phyloP scores from a whole-genome alignment of 1,284 basidiomycete species.

The Jaminaea rosea region DNA sequence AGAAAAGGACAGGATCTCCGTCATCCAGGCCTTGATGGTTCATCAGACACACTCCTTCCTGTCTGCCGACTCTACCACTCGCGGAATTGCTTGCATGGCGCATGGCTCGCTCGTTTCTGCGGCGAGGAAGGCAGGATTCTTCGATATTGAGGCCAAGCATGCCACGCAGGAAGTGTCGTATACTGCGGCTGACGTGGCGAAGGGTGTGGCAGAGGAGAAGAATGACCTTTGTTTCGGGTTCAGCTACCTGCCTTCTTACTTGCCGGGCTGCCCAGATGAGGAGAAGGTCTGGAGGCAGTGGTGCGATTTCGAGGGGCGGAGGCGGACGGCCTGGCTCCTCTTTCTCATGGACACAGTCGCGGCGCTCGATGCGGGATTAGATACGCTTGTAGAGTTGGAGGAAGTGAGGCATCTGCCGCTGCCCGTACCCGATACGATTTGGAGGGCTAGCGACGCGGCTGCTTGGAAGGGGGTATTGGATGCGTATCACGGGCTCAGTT shows the following conservation, averaged over 20 bases:
- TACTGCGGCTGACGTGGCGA: constrained; percentile 17
- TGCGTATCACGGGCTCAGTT: constrained; percentile 15
- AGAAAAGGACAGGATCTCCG: constrained; percentile 26
- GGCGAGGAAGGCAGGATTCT: constrained; percentile 33
- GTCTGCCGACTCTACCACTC: constrained; percentile 18
- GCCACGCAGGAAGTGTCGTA: constrained; percentile 9
- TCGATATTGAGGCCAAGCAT: constrained; percentile 22
- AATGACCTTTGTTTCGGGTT: constrained; percentile 20
- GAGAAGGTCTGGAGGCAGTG: constrained; percentile 34
- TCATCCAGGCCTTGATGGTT: constrained; percentile 36
- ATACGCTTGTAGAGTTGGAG: constrained; percentile 18
- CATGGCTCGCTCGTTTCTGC: constrained; percentile 23
- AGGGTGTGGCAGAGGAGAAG: constrained; percentile 12
- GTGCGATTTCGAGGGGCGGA: constrained; percentile 30
- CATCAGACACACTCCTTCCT: constrained; percentile 32
- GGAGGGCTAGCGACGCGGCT: constrained; percentile 22
- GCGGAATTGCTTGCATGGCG: constrained; percentile 21
- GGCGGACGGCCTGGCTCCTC: constrained; percentile 26
- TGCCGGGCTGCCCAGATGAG: constrained; percentile 14
- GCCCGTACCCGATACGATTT: constrained; percentile 26
- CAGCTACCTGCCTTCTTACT: constrained; percentile 18
- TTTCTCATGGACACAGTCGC: constrained; percentile 32
- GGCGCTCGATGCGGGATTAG: constrained; percentile 23
- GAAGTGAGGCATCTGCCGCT: constrained; percentile 32
- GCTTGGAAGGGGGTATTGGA: constrained; percentile 18